These are phyloP conservation scores for Thalassiosira hispida DNA, from an alignment of 352 stramenopile genomes.

Conservation along the genomic window DNA sequence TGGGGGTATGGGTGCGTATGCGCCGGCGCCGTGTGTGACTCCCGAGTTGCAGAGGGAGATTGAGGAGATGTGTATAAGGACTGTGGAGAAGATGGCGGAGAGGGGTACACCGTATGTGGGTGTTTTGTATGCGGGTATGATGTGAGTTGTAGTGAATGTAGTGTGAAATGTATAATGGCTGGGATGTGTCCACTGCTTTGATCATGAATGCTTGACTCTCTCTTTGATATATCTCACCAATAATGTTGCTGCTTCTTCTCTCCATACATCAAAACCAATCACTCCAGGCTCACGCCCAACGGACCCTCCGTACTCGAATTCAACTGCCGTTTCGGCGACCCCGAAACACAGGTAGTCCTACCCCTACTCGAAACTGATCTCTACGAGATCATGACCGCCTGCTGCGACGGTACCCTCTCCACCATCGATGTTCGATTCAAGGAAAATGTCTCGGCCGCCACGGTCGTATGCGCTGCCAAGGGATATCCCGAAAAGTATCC, in stretches of 20 bases:
- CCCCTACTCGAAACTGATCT: conserved; percentile 97
- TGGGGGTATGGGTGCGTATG: conserved; percentile 99
- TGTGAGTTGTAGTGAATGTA: conserved; percentile 80
- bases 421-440: conserved; percentile 88
- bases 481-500: conserved; percentile 98
- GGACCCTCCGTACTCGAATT: conserved; percentile 98
- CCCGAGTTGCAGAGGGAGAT: conserved; percentile 91
- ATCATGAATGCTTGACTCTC: too few species aligned
- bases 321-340: conserved; percentile 99
- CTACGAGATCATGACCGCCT: conserved; percentile 97
- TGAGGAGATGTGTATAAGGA: conserved; percentile 88
- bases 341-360: conserved; percentile 98
- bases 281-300: conserved; percentile 78
- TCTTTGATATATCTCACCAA: not conserved
- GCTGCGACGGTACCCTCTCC: conserved; percentile 91
- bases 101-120: conserved; percentile 98
- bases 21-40: conserved; percentile 95
- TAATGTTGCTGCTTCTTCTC: not conserved
- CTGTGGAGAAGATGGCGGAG: conserved; percentile 89
- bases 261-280: not conserved
- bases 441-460: conserved; percentile 89
- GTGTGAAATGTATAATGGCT: not conserved
- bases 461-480: conserved; percentile 95
- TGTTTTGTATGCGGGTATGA: conserved; percentile 99
- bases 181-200: conserved; percentile 16